phyloP scores from a whole-genome alignment of 2,329 filamentous ascomycete species.

The Arachnomyces sp. region DNA sequence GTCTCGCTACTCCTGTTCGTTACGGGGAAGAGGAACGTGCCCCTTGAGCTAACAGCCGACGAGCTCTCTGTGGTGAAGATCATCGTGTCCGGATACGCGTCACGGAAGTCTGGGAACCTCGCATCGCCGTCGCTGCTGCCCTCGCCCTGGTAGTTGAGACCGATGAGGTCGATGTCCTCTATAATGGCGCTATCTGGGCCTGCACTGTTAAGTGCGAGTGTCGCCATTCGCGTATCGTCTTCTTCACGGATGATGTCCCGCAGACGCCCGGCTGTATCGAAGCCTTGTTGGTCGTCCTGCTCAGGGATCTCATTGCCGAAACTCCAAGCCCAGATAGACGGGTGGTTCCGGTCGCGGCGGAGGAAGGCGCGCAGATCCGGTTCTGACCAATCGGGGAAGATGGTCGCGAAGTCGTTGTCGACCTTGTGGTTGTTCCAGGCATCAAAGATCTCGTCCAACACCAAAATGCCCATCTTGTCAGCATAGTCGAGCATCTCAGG shows the following conservation, averaged over 20 bases:
- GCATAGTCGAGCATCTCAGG: constrained; percentile 45
- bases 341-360: constrained; percentile 51
- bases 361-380: constrained; percentile 45
- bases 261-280: constrained; percentile 27
- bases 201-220: constrained; percentile 43
- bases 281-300: constrained; percentile 32
- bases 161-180: constrained; percentile 40
- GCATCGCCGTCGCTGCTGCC: constrained; percentile 29
- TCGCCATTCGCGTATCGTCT: constrained; percentile 41
- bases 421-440: constrained; percentile 42
- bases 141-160: constrained; percentile 51
- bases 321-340: constrained; percentile 47
- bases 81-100: constrained; percentile 41
- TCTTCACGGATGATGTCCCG: constrained; percentile 40
- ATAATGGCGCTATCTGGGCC: constrained; percentile 33
- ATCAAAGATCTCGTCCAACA: constrained; percentile 51
- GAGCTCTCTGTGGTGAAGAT: constrained; percentile 39
- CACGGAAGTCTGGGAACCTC: constrained; percentile 33
- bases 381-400: constrained; percentile 49
- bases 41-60: constrained; percentile 43
- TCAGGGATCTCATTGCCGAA: constrained; percentile 50
- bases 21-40: constrained; percentile 49
- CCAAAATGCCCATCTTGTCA: constrained; percentile 44
- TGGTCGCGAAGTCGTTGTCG: constrained; percentile 43
- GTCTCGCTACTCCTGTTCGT: constrained; percentile 30